Percentiles rank a stretch among this genome's conserved stretches.
Evolutionary conservation across 2,329 filamentous ascomycete genomes (phyloP).

Genomic region (Sphaerulina vaccinii): DNA sequence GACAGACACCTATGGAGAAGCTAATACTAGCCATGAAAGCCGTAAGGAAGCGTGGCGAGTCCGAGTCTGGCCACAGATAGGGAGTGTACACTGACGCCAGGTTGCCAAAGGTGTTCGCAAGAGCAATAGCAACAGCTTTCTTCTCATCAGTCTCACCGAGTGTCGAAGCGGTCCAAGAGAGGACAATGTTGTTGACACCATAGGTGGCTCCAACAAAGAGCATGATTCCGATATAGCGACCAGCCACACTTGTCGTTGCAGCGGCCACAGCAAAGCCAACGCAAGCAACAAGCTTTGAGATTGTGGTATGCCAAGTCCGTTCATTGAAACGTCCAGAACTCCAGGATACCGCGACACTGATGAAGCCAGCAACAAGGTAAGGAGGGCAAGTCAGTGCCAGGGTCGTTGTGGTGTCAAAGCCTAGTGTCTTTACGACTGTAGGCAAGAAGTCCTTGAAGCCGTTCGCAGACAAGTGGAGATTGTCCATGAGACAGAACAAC

Average conservation of each 20-base stretch:
- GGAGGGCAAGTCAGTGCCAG: slow-evolving; percentile 37
- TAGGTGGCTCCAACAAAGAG: slow-evolving; percentile 24
- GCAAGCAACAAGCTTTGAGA: slow-evolving; percentile 40
- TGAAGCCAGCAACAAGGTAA: slow-evolving; percentile 35
- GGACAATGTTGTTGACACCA: slow-evolving; percentile 43
- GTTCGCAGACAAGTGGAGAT: slow-evolving; percentile 13
- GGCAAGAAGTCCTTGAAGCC: slow-evolving; percentile 37
- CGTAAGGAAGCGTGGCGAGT: slow-evolving; percentile 35
- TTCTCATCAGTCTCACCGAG: slow-evolving; percentile 46
- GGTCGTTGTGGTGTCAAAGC: slow-evolving; percentile 39
- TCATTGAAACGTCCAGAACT: slow-evolving; percentile 33
- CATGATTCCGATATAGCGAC: slow-evolving; percentile 4
- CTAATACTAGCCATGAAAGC: slow-evolving; percentile 35
- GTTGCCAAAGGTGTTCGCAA: slow-evolving; percentile 31
- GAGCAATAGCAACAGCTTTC: slow-evolving; percentile 46
- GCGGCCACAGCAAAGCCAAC: slow-evolving; percentile 39
- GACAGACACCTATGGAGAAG: slow-evolving; percentile 33
- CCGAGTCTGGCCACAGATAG: slow-evolving; percentile 34
- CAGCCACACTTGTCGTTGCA: background rate
- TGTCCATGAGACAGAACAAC: slow-evolving; percentile 16
- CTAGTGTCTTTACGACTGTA: slow-evolving; percentile 39
- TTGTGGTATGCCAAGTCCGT: slow-evolving; percentile 24
- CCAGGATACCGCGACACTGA: slow-evolving; percentile 21
- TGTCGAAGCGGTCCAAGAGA: slow-evolving; percentile 45
- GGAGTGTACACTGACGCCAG: slow-evolving; percentile 37